Evolutionary conservation across 345 rosid genomes (phyloP).

Genomic region (Populus nigra): DNA sequence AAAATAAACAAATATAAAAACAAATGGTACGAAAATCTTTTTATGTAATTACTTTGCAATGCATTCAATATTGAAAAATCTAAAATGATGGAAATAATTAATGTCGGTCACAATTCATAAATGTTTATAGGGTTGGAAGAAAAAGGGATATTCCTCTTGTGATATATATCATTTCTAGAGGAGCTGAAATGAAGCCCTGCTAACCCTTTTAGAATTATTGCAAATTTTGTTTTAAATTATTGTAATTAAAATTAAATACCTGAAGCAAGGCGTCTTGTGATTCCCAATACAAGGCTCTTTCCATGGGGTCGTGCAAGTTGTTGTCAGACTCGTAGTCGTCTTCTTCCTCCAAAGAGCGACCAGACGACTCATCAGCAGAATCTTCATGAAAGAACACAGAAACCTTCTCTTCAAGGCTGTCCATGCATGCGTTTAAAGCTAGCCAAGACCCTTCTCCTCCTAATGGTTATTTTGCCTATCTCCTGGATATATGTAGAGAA

Average conservation of each 20-base stretch:
- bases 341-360: background rate
- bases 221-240: background rate
- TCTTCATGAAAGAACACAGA: conserved; percentile 23
- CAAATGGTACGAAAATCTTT: too few species aligned
- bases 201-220: background rate
- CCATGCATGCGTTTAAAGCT: background rate
- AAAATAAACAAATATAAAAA: too few species aligned
- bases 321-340: conserved; percentile 17
- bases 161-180: background rate
- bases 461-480: conserved; percentile 20
- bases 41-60: too few species aligned
- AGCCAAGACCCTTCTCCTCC: conserved; percentile 29
- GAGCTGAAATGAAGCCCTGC: background rate
- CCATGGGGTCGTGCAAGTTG: background rate
- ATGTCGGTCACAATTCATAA: background rate
- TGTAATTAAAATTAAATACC: conserved; percentile 24
- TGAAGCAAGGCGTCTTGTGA: conserved; percentile 47
- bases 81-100: background rate
- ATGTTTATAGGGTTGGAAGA: background rate
- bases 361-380: background rate
- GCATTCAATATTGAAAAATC: background rate
- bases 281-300: conserved; percentile 41
- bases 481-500: background rate
- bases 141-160: background rate
- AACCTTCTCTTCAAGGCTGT: conserved; percentile 38